Conservation (phyloP, 129 eudicot species). For the Logfia minima region DNA sequence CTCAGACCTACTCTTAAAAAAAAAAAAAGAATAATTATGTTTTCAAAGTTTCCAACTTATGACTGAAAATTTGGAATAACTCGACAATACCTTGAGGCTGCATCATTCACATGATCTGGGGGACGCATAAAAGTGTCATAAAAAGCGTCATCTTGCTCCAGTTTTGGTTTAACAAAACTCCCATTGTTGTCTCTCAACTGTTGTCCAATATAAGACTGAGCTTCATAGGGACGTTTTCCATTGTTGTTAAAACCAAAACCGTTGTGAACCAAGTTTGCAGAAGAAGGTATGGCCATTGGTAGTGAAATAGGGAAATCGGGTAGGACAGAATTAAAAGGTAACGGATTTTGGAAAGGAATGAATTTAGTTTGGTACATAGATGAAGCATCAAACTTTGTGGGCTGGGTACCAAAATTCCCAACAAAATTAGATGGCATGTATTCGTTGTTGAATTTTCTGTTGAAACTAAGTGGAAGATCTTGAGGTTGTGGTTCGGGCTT, state of each 20-base stretch:
- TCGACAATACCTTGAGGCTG: constrained; percentile 31
- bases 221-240: constrained; percentile 23
- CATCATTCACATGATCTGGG: constrained; percentile 36
- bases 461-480: constrained; percentile 40
- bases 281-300: constrained; percentile 34
- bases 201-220: constrained; percentile 32
- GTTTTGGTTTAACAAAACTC: constrained; percentile 43
- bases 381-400: constrained; percentile 37
- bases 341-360: constrained; percentile 35
- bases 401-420: constrained; percentile 35
- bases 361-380: constrained; percentile 44
- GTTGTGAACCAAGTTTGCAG: constrained; percentile 34
- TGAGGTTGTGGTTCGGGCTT: constrained; percentile 48
- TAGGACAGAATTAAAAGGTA: constrained; percentile 40
- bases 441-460: constrained; percentile 35
- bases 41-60: not conserved
- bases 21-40: not conserved
- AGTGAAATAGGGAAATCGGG: constrained; percentile 45
- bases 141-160: constrained; percentile 42
- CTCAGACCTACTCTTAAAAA: constrained; percentile 25
- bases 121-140: constrained; percentile 33
- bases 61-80: constrained; percentile 39
- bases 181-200: constrained; percentile 37
- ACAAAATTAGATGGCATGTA: constrained; percentile 39
- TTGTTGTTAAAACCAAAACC: constrained; percentile 32